Base-by-base conservation (phyloP, 2,329 filamentous ascomycete genomes). In the Aureobasidium musti region DNA sequence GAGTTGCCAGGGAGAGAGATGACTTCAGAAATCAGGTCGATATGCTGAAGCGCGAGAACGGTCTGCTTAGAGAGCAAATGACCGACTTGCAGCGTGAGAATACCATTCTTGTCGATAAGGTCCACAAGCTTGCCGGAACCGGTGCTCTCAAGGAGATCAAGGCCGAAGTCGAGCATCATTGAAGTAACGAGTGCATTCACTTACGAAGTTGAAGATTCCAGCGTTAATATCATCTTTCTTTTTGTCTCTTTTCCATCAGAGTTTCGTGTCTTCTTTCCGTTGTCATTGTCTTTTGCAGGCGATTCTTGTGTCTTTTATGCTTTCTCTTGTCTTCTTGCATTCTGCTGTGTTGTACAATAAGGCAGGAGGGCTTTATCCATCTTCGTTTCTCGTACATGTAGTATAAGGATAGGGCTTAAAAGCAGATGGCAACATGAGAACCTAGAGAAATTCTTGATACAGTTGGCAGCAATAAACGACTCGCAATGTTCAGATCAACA, bases 51-150 rank as follows among this genome's bases (percentile, higher is more conserved):
- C 70, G 76, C 47, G 84, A 86, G 74, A 81, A 84, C 63, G 77
- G 78, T 66, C 72, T 84, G 64, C 77, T 85, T 71, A 75, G 82
- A 59, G 76, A 77, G 71, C 80, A 86, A 73, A 79, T 87, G 68
- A 81, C 80, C 35, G 82, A 82, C 43, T 71, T 88, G 74, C 85
- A 88, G 75, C 78, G 76, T 50, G 84, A 87, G 77, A 87, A 87
- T 73, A 84, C 82, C 17, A 76, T 73, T 39, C 72, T 88, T 65
- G 81, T 81, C 11, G 76, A 77, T 8, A 73, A 74, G 53, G 63
- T 84, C 61, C 81, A 81, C 6, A 72, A 77, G 23, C 45, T 80
- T 66, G 69, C 69, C 60, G 63, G 73, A 73, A 69, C 75, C 66
- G 67, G 71, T 69, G 69, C 68, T 30, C 69, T 73, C 68, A 69